Evolutionary conservation across 148 eudicot genomes (phyloP).

Genomic region (Gaultheria prostrata): DNA sequence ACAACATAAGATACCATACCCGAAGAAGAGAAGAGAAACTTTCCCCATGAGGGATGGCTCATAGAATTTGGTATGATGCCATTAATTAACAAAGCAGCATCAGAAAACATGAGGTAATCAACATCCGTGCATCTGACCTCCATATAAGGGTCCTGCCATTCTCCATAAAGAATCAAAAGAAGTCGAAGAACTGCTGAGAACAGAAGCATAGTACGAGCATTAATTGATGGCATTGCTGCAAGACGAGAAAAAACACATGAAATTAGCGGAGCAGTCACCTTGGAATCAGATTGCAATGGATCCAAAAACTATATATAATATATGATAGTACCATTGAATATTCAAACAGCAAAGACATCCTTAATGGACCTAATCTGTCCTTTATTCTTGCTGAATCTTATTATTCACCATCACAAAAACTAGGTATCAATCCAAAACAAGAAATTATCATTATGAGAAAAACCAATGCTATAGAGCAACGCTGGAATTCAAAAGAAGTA

Average conservation of each 20-base stretch:
- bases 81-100: conserved; percentile 89
- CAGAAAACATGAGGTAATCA: conserved; percentile 90
- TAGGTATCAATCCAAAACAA: not conserved
- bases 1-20: conserved; percentile 38
- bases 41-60: conserved; percentile 83
- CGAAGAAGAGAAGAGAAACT: conserved; percentile 83
- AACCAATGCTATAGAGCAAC: too few relatives aligned
- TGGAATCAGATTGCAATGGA: not conserved
- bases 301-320: too few relatives aligned
- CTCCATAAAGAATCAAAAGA: conserved; percentile 73
- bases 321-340: too few relatives aligned
- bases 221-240: conserved; percentile 39
- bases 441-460: not conserved
- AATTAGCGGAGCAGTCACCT: not conserved
- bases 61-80: conserved; percentile 70
- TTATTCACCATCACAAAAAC: not conserved
- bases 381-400: too few relatives aligned
- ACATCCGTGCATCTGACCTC: conserved; percentile 94
- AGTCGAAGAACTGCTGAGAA: conserved; percentile 66
- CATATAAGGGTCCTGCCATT: conserved; percentile 97
- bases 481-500: not conserved
- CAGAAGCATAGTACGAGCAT: conserved; percentile 49
- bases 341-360: too few relatives aligned
- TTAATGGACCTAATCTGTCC: too few relatives aligned
- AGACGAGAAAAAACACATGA: not conserved